Conservation (phyloP, 1,284 basidiomycete genomes). For the Athelia sp. region DNA sequence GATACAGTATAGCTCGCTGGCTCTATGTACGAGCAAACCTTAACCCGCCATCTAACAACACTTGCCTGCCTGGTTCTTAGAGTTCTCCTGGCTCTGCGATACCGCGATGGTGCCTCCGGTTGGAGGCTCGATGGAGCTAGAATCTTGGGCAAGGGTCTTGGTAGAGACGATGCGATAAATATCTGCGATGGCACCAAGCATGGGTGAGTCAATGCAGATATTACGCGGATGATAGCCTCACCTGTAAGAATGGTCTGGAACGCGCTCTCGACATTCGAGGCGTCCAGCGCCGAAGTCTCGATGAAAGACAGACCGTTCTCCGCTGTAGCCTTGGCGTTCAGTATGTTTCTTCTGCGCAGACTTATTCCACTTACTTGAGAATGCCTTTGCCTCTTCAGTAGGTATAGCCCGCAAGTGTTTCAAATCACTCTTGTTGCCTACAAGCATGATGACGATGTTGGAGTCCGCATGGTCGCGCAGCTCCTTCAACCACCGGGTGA, state of each 20-base stretch:
- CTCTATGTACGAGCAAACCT: no score
- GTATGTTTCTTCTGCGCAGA: not conserved
- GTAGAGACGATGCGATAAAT: slow-evolving; percentile 94
- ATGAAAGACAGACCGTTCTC: slow-evolving; percentile 91
- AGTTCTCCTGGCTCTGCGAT: slow-evolving; percentile 47
- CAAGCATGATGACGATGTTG: slow-evolving; percentile 94
- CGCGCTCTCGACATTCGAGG: slow-evolving; percentile 94
- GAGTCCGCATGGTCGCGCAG: slow-evolving; percentile 91
- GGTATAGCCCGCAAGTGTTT: slow-evolving; percentile 95
- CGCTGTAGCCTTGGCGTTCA: slow-evolving; percentile 25
- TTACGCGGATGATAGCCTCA: slow-evolving; percentile 23
- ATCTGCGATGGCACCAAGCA: slow-evolving; percentile 41
- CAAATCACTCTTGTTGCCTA: slow-evolving; percentile 97
- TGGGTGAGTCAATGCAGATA: slow-evolving; percentile 1
- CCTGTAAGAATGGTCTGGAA: slow-evolving; percentile 98
- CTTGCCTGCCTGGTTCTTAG: slow-evolving; percentile 29
- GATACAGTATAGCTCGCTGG: no score
- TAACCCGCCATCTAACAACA: slow-evolving; percentile 31
- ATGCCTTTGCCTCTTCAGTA: slow-evolving; percentile 89
- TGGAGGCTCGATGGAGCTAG: slow-evolving; percentile 64
- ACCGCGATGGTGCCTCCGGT: slow-evolving; percentile 76
- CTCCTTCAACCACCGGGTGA: slow-evolving; percentile 98
- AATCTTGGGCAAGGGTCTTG: slow-evolving; percentile 81
- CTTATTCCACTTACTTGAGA: slow-evolving; percentile 60
- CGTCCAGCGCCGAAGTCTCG: slow-evolving; percentile 99